A percentile compares a stretch with the other conserved stretches of the same genome.
Evolutionary conservation across 345 rosid species (phyloP).

Genomic region (Populus tremula): DNA sequence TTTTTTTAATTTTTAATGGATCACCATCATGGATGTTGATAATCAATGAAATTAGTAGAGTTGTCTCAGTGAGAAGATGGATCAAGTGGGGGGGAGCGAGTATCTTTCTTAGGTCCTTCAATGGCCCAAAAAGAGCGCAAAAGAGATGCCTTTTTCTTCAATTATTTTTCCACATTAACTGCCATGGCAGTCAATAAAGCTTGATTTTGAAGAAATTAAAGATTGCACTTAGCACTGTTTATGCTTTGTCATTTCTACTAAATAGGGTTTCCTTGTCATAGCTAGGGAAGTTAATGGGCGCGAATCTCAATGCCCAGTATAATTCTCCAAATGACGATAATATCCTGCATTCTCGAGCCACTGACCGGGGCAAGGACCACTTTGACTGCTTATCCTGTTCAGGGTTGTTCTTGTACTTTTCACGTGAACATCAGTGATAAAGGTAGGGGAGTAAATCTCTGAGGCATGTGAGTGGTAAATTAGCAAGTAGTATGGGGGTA

Average conservation of each 20-base stretch:
- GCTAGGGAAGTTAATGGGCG: slow-evolving; percentile 16
- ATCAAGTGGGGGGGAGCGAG: not conserved
- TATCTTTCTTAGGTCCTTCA: not conserved
- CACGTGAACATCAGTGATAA: not conserved
- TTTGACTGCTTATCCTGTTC: slow-evolving; percentile 12
- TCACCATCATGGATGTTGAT: not conserved
- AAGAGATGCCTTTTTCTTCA: not conserved
- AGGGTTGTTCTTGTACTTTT: slow-evolving; percentile 10
- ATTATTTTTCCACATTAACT: not conserved
- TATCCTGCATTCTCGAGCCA: slow-evolving; percentile 11
- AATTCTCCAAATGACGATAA: slow-evolving; percentile 23
- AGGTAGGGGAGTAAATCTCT: not conserved
- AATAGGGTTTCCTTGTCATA: not conserved
- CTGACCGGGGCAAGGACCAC: slow-evolving; percentile 43
- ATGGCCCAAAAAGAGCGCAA: not conserved
- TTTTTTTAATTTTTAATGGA: not conserved
- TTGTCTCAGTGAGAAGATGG: not conserved
- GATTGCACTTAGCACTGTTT: not conserved
- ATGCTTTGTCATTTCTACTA: slow-evolving; percentile 8
- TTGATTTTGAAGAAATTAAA: not conserved
- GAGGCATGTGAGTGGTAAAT: not conserved
- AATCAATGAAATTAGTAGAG: not conserved
- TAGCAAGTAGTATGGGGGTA: not conserved
- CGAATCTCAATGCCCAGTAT: slow-evolving; percentile 10
- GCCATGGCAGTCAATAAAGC: not conserved